phyloP scores from a whole-genome alignment of 169 alveolate genomes.

The Cryptosporidium sp. region DNA sequence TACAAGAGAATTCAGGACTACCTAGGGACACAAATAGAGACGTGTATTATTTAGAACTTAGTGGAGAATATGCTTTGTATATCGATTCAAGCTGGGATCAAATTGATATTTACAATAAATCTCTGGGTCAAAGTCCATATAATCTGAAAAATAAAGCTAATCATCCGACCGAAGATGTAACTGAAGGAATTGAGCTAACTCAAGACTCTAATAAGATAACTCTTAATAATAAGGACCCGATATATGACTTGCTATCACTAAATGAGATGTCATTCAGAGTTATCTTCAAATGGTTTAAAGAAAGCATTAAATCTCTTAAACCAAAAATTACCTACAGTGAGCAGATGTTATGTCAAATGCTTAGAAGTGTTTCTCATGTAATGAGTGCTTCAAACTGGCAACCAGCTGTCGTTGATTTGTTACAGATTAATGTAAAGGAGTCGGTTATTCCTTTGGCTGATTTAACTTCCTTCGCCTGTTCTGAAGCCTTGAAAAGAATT shows the following conservation, averaged over 20 bases:
- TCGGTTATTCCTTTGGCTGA: conserved; percentile 82
- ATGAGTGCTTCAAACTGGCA: conserved; percentile 90
- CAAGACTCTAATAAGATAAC: too few relatives aligned
- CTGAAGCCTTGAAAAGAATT: conserved; percentile 86
- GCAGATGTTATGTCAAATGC: conserved; percentile 81
- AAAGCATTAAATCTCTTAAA: neutral
- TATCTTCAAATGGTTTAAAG: too few relatives aligned
- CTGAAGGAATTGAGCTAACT: too few relatives aligned
- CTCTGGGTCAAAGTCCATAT: neutral
- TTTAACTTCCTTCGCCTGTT: conserved; percentile 85
- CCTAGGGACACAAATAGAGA: neutral
- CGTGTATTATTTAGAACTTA: conserved; percentile 7
- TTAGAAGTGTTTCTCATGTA: conserved; percentile 87
- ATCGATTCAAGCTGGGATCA: neutral
- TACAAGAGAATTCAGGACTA: neutral
- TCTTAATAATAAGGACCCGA: too few relatives aligned
- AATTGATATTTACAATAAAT: neutral
- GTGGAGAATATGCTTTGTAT: neutral
- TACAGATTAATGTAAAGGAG: conserved; percentile 87
- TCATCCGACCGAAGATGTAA: too few relatives aligned
- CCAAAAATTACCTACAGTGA: neutral
- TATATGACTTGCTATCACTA: too few relatives aligned
- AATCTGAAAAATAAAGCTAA: too few relatives aligned
- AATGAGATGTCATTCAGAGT: too few relatives aligned
- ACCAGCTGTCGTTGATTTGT: conserved; percentile 88